Evolutionary conservation across 2,329 filamentous ascomycete species (phyloP), one percentile per base, ranked within the genome.

Genomic region (Arthrinium puccinioides): DNA sequence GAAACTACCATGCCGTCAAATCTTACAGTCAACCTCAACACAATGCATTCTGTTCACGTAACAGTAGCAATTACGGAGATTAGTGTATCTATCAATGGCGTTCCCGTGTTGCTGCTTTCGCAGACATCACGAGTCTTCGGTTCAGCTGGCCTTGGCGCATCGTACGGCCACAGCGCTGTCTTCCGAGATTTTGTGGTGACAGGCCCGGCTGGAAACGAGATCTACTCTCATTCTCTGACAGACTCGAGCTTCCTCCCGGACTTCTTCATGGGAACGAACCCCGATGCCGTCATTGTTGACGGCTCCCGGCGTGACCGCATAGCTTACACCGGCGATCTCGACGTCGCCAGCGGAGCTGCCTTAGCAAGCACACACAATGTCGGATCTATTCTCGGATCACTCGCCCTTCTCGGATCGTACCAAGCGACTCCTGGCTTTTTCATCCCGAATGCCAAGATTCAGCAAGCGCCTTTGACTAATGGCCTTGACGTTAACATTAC

Each of bases 201-300:
- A 1, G 38, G 27, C 5, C 23, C 32, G 15, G 29, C 38, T 1
- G 47, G 47, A 11, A 33, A 44, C 2, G 9, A 37, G 13, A 47
- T 51, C 2, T 58, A 57, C 36, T 42, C 43, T 5, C 44, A 49
- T 6, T 31, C 47, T 5, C 42, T 60, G 18, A 60, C 44, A 0
- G 46, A 60, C n/a, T 37, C 33, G 3, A 38, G 41, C 4, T 53
- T 53, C 29, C 41, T 62, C 15, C 6, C 45, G 5, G 55, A 62
- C 38, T 63, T 62, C 34, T 44, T 60, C 6, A 49, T 60, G 31
- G 59, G 58, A 6, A 47, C 51, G 9, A 63, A 62, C 37, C 57
- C 57, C 4, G 31, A 44, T 4, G 43, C 50, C 9, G 53, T 49
- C 19, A 51, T 53, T 11, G 59, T 62, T 3, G 60, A 62, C 41